Evolutionary conservation across 176 grass and related monocot species (phyloP), one percentile per base, ranked within the genome.

Genomic region (Oryza officinalis): DNA sequence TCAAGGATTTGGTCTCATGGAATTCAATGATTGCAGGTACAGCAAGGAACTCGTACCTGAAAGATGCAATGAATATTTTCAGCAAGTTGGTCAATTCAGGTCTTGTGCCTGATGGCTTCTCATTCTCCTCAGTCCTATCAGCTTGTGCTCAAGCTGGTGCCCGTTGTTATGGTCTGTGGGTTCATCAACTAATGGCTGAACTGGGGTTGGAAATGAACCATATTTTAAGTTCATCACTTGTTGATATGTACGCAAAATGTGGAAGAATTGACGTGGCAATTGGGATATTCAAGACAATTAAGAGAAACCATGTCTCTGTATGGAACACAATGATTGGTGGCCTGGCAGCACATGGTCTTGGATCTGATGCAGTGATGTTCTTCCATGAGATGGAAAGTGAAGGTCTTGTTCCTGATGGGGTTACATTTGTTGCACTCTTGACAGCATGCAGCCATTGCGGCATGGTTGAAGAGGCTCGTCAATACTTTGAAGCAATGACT

Each of bases 231-330:
- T 89, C 92, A 73, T 81, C 89, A 64, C 80, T 94, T 46, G 15
- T 94, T 78, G 89, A 91, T 84, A 94, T 94, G 92, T 89, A 94
- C 45, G 87, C 89, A 22, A 94, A 94, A 69, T 94, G 92, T 74
- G 92, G 89, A 79, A 94, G 64, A 65, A 85, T 94, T 60, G 87
- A 85, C 27, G 27, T 88, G 17, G 87, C 89, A 37, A 74, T 81
- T 71, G 67, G 79, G 12, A 88, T 94, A 78, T 94, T 94, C 81
- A 75, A 78, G 28, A 43, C 32, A 66, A 41, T 74, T 73, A 52
- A 50, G 37, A 87, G 57, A 67, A 86, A 82, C 7, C 77, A 89
- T 78, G 66, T 94, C 52, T 87, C 84, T 8, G 32, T 89, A 32
- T 94, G 92, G 89, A 91, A 94, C 73, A 25, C 87, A 27, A 94